Percentiles rank a stretch among this genome's conserved stretches.
phyloP scores from a whole-genome alignment of 306 rosid genomes.

The Castanea sativa region DNA sequence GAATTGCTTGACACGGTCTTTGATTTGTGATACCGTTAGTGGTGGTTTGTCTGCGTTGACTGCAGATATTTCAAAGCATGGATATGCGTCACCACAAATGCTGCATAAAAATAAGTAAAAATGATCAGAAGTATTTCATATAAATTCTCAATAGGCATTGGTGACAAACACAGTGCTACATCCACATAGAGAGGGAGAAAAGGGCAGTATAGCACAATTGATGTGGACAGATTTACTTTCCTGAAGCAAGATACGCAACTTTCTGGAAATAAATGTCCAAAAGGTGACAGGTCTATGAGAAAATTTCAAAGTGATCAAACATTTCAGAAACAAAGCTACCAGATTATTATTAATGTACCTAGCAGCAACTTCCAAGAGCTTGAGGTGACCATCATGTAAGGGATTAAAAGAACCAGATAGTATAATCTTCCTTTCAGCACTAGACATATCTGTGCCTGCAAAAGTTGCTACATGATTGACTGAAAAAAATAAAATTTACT shows the following conservation, averaged over 20 bases:
- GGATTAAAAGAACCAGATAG: conserved; percentile 92
- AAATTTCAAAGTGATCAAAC: conserved; percentile 1
- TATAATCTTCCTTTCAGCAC: conserved; percentile 68
- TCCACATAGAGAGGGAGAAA: not conserved
- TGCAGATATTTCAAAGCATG: conserved; percentile 92
- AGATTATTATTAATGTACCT: conserved; percentile 45
- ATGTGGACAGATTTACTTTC: not conserved
- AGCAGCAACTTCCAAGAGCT: conserved; percentile 81
- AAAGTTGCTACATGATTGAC: not conserved
- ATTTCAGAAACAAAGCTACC: not conserved
- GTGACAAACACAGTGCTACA: not conserved
- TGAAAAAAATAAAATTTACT: not conserved
- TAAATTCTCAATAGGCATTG: not conserved
- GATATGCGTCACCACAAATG: conserved; percentile 67
- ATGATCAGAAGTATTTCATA: conserved; percentile 16
- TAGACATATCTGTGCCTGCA: conserved; percentile 41
- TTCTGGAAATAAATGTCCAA: not conserved
- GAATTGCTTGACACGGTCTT: conserved; percentile 82
- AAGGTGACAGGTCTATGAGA: not conserved
- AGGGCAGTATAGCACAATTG: not conserved
- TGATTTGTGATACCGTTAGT: conserved; percentile 59
- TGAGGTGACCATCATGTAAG: conserved; percentile 82
- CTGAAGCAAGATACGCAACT: not conserved
- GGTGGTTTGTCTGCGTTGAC: conserved; percentile 97
- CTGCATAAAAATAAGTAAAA: conserved; percentile 49